Evolutionary conservation across 2,329 filamentous ascomycete species (phyloP).

Genomic region (Fusarium incarnatum): DNA sequence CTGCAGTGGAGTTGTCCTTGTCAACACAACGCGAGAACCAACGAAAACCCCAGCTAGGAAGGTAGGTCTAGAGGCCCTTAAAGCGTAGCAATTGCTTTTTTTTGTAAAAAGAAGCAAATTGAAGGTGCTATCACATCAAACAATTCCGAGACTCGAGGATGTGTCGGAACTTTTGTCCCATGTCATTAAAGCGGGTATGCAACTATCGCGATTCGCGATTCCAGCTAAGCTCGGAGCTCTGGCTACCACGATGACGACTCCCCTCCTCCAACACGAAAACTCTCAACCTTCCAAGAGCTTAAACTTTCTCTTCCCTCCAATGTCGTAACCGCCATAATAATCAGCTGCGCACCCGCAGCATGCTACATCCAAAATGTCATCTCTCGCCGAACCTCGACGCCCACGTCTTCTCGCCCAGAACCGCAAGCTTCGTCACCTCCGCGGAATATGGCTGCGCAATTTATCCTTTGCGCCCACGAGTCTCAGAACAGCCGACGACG

Average conservation of each 20-base stretch:
- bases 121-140: neutral
- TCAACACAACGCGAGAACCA: neutral
- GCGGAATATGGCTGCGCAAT: conserved; percentile 88
- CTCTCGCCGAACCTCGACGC: conserved; percentile 54
- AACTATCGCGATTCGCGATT: conserved; percentile 44
- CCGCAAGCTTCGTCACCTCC: conserved; percentile 87
- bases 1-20: neutral
- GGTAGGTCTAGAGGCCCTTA: neutral
- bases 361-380: conserved; percentile 49
- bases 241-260: conserved; percentile 36
- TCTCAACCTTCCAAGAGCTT: conserved; percentile 1
- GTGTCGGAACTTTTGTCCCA: neutral
- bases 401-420: conserved; percentile 76
- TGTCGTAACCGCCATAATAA: conserved; percentile 29
- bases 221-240: conserved; percentile 40
- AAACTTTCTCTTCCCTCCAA: conserved; percentile 13
- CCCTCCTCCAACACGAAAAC: conserved; percentile 3
- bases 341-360: conserved; percentile 38
- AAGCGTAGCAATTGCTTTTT: neutral
- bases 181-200: conserved; percentile 44
- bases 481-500: conserved; percentile 81
- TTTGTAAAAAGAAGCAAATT: neutral
- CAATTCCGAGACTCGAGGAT: neutral
- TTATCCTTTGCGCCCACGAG: conserved; percentile 73
- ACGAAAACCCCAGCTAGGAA: neutral